phyloP scores from a whole-genome alignment of 345 rosid genomes.

The Cochlearia excelsa region DNA sequence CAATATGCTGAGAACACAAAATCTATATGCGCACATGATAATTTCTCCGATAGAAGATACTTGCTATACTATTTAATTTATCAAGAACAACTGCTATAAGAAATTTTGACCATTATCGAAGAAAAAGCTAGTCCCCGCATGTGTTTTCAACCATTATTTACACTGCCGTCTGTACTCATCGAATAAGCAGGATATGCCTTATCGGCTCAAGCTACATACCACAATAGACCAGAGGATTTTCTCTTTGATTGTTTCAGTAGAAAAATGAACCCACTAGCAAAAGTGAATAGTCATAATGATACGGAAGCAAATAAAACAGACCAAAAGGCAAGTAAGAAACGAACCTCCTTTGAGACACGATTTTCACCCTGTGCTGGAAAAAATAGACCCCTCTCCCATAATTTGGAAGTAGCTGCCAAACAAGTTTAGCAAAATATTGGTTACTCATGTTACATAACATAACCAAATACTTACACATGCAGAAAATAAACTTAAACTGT shows the following conservation, averaged over 20 bases:
- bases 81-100: background rate
- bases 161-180: constrained; percentile 1
- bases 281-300: constrained; percentile 10
- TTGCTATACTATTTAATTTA: constrained; percentile 7
- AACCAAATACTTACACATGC: constrained; percentile 13
- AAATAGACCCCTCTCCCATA: constrained; percentile 77
- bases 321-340: constrained; percentile 27
- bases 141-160: background rate
- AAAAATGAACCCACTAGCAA: constrained; percentile 13
- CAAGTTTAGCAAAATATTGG: constrained; percentile 13
- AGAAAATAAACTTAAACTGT: background rate
- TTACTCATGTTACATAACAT: background rate
- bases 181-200: constrained; percentile 1
- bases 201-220: constrained; percentile 4
- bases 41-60: background rate
- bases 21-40: background rate
- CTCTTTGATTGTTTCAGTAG: constrained; percentile 14
- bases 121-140: constrained; percentile 1
- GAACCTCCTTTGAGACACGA: constrained; percentile 64
- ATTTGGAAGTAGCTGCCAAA: constrained; percentile 63
- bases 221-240: constrained; percentile 2
- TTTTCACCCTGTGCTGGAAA: constrained; percentile 47
- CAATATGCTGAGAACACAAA: constrained; percentile 12
- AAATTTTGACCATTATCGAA: constrained; percentile 9
- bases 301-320: constrained; percentile 1